A percentile compares a stretch with the other conserved stretches of the same genome.
Evolutionary conservation across 1,284 basidiomycete genomes (phyloP).

Genomic region (Naganishia cerealis): DNA sequence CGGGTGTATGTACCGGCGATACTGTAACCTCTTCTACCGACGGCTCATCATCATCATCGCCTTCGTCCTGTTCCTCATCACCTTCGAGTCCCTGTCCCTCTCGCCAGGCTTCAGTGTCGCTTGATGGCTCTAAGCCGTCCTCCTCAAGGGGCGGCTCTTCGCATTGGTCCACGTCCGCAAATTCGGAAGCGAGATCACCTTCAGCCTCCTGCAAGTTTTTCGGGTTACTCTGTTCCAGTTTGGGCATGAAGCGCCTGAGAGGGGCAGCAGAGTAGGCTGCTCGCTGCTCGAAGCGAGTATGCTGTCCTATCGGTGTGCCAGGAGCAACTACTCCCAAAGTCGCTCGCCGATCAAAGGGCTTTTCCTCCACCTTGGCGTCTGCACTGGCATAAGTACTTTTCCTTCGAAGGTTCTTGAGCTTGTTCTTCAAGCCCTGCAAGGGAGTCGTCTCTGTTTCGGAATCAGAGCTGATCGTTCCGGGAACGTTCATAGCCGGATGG

Average conservation of each 20-base stretch:
- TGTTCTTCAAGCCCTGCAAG: slow-evolving; percentile 23
- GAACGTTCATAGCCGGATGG: slow-evolving; percentile 25
- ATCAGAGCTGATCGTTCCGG: neutral
- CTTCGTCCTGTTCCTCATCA: slow-evolving; percentile 3
- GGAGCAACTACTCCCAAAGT: slow-evolving; percentile 8
- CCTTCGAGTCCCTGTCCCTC: neutral
- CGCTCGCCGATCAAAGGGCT: slow-evolving; percentile 21
- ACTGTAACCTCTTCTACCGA: slow-evolving; percentile 1
- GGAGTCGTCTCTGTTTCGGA: slow-evolving; percentile 14
- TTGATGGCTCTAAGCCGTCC: neutral
- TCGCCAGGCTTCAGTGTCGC: neutral
- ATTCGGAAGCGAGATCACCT: no score
- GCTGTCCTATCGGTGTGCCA: neutral
- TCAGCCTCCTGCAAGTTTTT: neutral
- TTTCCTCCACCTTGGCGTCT: slow-evolving; percentile 16
- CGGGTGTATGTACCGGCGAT: neutral
- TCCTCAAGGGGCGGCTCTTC: neutral
- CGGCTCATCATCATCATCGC: neutral
- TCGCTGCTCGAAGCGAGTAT: slow-evolving; percentile 8
- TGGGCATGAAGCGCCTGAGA: slow-evolving; percentile 23
- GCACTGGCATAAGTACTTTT: slow-evolving; percentile 14
- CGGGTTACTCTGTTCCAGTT: neutral
- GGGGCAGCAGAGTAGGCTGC: slow-evolving; percentile 11
- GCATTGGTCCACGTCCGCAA: neutral
- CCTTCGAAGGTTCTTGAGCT: slow-evolving; percentile 16